These are phyloP conservation scores for Boletus fagicola DNA, from an alignment of 768 basidiomycete species.

Conservation along the genomic window DNA sequence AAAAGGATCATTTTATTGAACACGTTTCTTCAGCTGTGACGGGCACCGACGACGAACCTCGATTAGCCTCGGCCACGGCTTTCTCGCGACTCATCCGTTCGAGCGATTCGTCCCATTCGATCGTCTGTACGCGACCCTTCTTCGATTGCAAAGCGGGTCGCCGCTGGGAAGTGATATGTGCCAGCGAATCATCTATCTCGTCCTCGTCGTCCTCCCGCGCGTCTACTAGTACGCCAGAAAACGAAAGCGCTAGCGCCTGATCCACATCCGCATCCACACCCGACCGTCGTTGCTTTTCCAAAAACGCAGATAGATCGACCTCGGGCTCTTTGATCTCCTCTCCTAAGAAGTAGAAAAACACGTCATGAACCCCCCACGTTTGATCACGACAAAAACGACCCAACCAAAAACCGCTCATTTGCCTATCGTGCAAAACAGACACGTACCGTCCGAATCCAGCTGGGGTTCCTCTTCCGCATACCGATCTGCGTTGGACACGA, in stretches of 20 bases:
- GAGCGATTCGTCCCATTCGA: slow-evolving; percentile 67
- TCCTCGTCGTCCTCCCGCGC: slow-evolving; percentile 47
- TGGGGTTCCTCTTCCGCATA: slow-evolving; percentile 71
- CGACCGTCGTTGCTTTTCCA: slow-evolving; percentile 58
- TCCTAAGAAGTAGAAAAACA: not conserved
- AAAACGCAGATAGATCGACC: slow-evolving; percentile 35
- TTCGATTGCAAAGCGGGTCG: slow-evolving; percentile 31
- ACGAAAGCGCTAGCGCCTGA: slow-evolving; percentile 6
- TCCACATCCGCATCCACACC: slow-evolving; percentile 30
- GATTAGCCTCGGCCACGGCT: slow-evolving; percentile 66
- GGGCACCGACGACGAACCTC: slow-evolving; percentile 47
- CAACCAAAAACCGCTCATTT: not conserved
- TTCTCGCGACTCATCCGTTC: slow-evolving; percentile 71
- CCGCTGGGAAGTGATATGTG: slow-evolving; percentile 44
- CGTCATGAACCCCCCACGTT: not conserved
- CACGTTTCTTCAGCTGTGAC: not conserved
- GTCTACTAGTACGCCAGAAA: slow-evolving; percentile 7
- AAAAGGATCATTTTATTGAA: not conserved
- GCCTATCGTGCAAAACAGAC: not conserved
- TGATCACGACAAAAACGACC: not conserved
- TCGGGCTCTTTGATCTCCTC: not conserved
- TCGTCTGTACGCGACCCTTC: slow-evolving; percentile 63
- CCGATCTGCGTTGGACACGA: slow-evolving; percentile 71
- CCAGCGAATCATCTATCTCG: slow-evolving; percentile 55
- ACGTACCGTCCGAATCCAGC: slow-evolving; percentile 65